These are phyloP conservation scores for Aspergillus fumigatus DNA, from an alignment of 2,329 filamentous ascomycete genomes.

Conservation along the genomic window DNA sequence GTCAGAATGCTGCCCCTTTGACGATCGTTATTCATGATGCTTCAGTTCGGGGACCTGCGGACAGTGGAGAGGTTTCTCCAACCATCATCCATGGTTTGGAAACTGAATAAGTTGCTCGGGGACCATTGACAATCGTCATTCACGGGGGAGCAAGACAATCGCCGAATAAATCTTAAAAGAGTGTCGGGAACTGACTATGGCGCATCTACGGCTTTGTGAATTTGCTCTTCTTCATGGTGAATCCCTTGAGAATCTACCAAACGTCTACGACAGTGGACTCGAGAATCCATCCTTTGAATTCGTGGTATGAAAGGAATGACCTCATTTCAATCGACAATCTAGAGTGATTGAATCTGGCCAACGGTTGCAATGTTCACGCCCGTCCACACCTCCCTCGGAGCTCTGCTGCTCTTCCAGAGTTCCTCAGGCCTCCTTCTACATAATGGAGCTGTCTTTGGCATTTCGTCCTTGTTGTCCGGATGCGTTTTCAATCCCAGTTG, in stretches of 20 bases:
- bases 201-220: not conserved
- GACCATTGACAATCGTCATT: not conserved
- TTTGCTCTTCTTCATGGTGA: not conserved
- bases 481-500: conserved; percentile 37
- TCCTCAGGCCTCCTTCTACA: conserved; percentile 48
- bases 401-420: conserved; percentile 48
- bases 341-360: not conserved
- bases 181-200: not conserved
- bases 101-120: not conserved
- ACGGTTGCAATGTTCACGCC: conserved; percentile 47
- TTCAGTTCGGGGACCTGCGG: not conserved
- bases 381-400: conserved; percentile 48
- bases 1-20: not conserved
- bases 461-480: conserved; percentile 45
- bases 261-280: not conserved
- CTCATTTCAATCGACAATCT: not conserved
- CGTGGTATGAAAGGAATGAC: not conserved
- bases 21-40: not conserved
- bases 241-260: not conserved
- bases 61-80: not conserved
- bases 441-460: conserved; percentile 49
- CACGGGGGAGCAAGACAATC: not conserved
- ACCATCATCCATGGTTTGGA: not conserved
- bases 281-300: not conserved
- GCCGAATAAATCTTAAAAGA: not conserved